Base-by-base conservation (phyloP, 2,329 filamentous ascomycete genomes). In the Colletotrichum scovillei region DNA sequence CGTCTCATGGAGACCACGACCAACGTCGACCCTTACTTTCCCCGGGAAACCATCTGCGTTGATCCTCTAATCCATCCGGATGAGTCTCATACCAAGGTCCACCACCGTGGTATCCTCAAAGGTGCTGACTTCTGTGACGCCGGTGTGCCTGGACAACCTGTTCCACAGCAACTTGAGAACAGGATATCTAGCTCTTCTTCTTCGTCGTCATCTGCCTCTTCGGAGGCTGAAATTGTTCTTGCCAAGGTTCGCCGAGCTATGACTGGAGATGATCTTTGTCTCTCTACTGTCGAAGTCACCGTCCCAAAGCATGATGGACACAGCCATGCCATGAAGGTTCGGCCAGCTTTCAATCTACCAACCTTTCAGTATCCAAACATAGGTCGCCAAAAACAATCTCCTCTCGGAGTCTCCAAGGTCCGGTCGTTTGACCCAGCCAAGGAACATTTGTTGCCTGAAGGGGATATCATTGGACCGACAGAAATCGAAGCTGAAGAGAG, bases 261-360 rank as follows among this genome's bases (percentile, higher is more conserved):
- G 65, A 67, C 73, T 16, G 63, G 68, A 38, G 75, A 73, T 26
- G 74, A 73, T 28, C n/a, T 69, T 6, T 69, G 72, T n/a, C 63
- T 69, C 6, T 72, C 64, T 2, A 67, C 63, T 4, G 73, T 76
- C 19, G 57, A 65, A 56, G 68, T 76, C 14, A 49, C 74, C 3
- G 52, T 74, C 38, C 73, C 77, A 49, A 67, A 59, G 38, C 69
- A 74, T 24, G 63, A 67, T n/a, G 78, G 76, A 6, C 77, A 79
- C 30, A 76, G 68, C 53, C 75, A 71, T 32, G 67, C 73, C 11
- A 76, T 76, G 19, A 81, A 82, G 42, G 74, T 78, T 35, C 77
- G 76, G 4, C 79, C 80, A 16, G 76, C 76, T 3, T 78, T 76
- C 49, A 73, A 76, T 6, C 53, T 75, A 19, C 58, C 76, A 38